Base-by-base conservation (phyloP, 768 basidiomycete species). In the Clitopilus hobsonii region DNA sequence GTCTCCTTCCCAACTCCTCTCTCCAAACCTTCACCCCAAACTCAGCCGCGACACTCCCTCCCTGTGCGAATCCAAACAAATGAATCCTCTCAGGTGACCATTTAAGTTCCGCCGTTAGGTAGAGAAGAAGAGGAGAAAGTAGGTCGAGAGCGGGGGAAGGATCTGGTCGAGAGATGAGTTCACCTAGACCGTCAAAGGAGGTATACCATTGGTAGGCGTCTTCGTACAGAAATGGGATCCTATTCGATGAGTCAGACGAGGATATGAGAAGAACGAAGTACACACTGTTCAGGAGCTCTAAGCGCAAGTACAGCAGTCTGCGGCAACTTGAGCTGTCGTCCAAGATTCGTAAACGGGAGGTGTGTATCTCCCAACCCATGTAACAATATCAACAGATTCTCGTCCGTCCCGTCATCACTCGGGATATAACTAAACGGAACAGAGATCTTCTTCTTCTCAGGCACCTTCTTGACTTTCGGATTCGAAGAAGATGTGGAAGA, bases 351-450 rank as follows among this genome's bases (percentile, higher is more conserved):
- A 66, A 97, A 96, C 1, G 92, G 91, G 2, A 72, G 47, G 56
- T 88, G 84, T 0, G 87, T 92, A 69, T 96, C 94, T 23, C 94
- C 93, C 23, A 95, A 79, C 0, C 94, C 94, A 58, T 96, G 94
- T 6, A 96, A 73, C 27, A 96, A 76, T 56, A 96, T 77, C 22
- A 96, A 70, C 16, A 95, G 69, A 67, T 95, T 95, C 67, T 91
- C 88, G 61, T 95, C 91, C 7, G 83, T 87, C 41, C 91, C 91
- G 66, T 94, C 91, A 56, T 85, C 78, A 57, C 91, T 92, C 13
- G 91, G 75, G 5, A 72, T 58, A 67, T 94, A 96, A 2, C 71
- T 73, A 67, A 88, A 90, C 18, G 80, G 79, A 16, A 81, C 76
- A 1, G 80, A 71, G 41, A 88, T 74, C 16, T 65, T 66, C 13